phyloP scores from a whole-genome alignment of 2,329 filamentous ascomycete genomes.

The Myotisia sp. region DNA sequence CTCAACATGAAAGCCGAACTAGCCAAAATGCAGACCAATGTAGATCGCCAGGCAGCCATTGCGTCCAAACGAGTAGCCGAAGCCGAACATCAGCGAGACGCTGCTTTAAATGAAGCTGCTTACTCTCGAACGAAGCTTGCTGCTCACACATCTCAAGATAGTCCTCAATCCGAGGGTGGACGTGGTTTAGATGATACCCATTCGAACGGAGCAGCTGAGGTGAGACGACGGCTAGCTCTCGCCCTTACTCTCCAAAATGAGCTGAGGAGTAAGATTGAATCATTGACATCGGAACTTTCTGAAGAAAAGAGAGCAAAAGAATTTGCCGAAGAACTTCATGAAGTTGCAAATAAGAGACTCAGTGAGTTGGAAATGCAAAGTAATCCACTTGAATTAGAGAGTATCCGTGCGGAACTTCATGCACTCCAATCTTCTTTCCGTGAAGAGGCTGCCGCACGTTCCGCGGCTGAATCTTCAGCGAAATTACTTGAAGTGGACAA shows the following conservation, averaged over 20 bases:
- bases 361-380: slow-evolving; percentile 72
- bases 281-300: slow-evolving; percentile 54
- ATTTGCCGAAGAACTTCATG: slow-evolving; percentile 74
- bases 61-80: slow-evolving; percentile 85
- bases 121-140: slow-evolving; percentile 90
- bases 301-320: slow-evolving; percentile 68
- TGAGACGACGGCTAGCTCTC: slow-evolving; percentile 68
- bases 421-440: slow-evolving; percentile 61
- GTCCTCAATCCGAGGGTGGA: slow-evolving; percentile 38
- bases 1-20: slow-evolving; percentile 83
- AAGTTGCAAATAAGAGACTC: slow-evolving; percentile 69
- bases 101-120: slow-evolving; percentile 84
- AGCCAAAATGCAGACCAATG: slow-evolving; percentile 72
- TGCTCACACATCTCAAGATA: slow-evolving; percentile 53
- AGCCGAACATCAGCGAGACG: slow-evolving; percentile 85
- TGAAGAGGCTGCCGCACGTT: slow-evolving; percentile 62
- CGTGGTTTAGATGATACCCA: slow-evolving; percentile 44
- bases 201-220: slow-evolving; percentile 55
- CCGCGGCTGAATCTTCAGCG: slow-evolving; percentile 60
- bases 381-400: slow-evolving; percentile 71
- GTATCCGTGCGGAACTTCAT: slow-evolving; percentile 72
- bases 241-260: slow-evolving; percentile 67
- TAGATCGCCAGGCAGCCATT: slow-evolving; percentile 73
- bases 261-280: slow-evolving; percentile 61
- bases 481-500: slow-evolving; percentile 78